These are phyloP conservation scores for Pythium chondricola DNA, from an alignment of 352 stramenopile genomes.

Conservation along the genomic window DNA sequence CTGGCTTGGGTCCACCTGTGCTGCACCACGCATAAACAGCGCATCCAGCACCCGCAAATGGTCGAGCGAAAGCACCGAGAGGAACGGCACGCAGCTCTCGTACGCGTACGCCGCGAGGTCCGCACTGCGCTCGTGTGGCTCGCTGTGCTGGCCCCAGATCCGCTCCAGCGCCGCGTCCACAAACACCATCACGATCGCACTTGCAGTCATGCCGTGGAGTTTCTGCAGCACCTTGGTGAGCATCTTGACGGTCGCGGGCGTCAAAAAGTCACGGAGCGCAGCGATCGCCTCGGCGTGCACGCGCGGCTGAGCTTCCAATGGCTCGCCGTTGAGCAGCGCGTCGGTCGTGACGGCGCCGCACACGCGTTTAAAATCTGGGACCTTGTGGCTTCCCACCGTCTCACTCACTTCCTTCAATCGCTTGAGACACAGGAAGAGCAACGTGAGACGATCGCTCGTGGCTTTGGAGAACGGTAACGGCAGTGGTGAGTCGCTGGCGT, in stretches of 20 bases:
- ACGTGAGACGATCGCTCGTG: slow-evolving; percentile 43
- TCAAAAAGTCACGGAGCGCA: slow-evolving; percentile 46
- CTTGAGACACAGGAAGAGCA: slow-evolving; percentile 79
- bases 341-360: slow-evolving; percentile 26
- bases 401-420: slow-evolving; percentile 48
- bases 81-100: slow-evolving; percentile 52
- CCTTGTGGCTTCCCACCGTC: slow-evolving; percentile 8
- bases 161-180: slow-evolving; percentile 35
- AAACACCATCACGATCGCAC: slow-evolving; percentile 63
- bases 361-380: slow-evolving; percentile 52
- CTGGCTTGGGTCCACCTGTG: slow-evolving; percentile 20
- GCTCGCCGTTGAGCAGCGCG: slow-evolving; percentile 28
- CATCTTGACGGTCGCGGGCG: slow-evolving; percentile 53
- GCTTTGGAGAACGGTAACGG: slow-evolving; percentile 45
- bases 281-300: slow-evolving; percentile 26
- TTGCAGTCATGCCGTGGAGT: slow-evolving; percentile 47
- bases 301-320: neutral
- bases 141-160: slow-evolving; percentile 42
- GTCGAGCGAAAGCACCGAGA: slow-evolving; percentile 57
- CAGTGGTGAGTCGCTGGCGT: neutral
- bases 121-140: neutral
- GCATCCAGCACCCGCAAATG: slow-evolving; percentile 56
- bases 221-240: slow-evolving; percentile 73
- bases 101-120: slow-evolving; percentile 65
- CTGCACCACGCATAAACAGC: slow-evolving; percentile 40